Percentiles rank a stretch among this genome's conserved stretches.
Conservation (phyloP, 768 basidiomycete species). For the Tylopilus rubrobrunneus region DNA sequence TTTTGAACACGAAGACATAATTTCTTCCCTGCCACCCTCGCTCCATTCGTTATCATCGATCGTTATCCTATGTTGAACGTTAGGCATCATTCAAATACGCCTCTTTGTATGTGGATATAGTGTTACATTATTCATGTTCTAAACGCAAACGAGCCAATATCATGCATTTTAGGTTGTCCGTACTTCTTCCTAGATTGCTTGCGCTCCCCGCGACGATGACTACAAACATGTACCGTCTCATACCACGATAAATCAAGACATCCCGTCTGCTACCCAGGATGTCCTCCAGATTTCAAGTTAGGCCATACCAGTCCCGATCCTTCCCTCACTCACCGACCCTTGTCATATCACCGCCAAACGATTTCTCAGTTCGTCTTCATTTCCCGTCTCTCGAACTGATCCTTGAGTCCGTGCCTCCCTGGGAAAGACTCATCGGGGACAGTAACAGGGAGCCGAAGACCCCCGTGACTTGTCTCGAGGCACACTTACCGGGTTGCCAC, state of each 20-base stretch:
- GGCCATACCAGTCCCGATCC: no score
- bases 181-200: neutral
- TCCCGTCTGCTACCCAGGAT: slow-evolving; percentile 12
- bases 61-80: slow-evolving; percentile 5
- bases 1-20: slow-evolving; percentile 48
- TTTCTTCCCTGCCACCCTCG: neutral
- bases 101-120: slow-evolving; percentile 14
- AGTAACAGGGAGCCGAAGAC: neutral
- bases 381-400: no score
- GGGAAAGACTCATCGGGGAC: neutral
- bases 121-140: slow-evolving; percentile 29
- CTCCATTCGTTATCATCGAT: neutral
- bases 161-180: neutral
- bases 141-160: slow-evolving; percentile 9
- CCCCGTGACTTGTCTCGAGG: neutral
- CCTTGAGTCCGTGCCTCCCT: no score
- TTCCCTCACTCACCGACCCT: no score
- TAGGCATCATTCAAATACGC: slow-evolving; percentile 16
- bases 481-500: no score
- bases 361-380: no score
- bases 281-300: neutral
- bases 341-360: no score
- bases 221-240: neutral
- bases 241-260: slow-evolving; percentile 5
- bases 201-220: neutral